Conservation (phyloP, 495 filamentous ascomycete genomes). For the Amphirosellinia nigrospora region DNA sequence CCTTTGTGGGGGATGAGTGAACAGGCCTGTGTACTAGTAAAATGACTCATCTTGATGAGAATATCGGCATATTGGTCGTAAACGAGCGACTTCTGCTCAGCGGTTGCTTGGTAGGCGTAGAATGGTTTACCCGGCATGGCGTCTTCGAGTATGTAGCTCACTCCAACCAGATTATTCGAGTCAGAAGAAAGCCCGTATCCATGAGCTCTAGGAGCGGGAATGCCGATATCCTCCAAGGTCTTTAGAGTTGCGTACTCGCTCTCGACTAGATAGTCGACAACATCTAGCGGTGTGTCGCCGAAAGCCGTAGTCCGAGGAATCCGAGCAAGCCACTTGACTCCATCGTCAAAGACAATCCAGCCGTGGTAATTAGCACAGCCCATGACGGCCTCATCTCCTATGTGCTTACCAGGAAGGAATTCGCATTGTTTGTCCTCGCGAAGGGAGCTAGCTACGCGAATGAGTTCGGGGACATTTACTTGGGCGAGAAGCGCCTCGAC, state of each 20-base stretch:
- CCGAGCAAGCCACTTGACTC: slow-evolving; percentile 30
- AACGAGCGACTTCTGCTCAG: background rate
- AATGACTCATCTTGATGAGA: background rate
- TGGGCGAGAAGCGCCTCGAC: slow-evolving; percentile 21
- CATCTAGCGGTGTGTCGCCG: slow-evolving; percentile 20
- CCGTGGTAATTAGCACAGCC: slow-evolving; percentile 31
- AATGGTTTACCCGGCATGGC: background rate
- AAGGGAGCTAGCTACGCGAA: slow-evolving; percentile 20
- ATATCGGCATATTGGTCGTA: background rate
- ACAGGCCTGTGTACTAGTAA: background rate
- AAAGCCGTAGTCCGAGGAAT: slow-evolving; percentile 28
- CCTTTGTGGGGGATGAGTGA: background rate
- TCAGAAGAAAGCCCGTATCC: slow-evolving; percentile 29
- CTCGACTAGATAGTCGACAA: slow-evolving; percentile 29
- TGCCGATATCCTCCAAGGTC: slow-evolving; percentile 24
- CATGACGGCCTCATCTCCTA: slow-evolving; percentile 13
- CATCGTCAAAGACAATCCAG: slow-evolving; percentile 31
- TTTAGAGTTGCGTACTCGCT: slow-evolving; percentile 35
- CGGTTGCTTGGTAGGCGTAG: background rate
- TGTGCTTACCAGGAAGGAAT: slow-evolving; percentile 6
- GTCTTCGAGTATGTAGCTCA: slow-evolving; percentile 16
- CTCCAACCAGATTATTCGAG: slow-evolving; percentile 24
- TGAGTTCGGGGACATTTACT: slow-evolving; percentile 23
- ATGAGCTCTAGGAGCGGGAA: slow-evolving; percentile 29
- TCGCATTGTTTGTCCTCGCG: slow-evolving; percentile 25